A percentile compares a stretch with the other conserved stretches of the same genome.
phyloP scores from a whole-genome alignment of 164 flowering plant species.

The Hamamelis virginiana region DNA sequence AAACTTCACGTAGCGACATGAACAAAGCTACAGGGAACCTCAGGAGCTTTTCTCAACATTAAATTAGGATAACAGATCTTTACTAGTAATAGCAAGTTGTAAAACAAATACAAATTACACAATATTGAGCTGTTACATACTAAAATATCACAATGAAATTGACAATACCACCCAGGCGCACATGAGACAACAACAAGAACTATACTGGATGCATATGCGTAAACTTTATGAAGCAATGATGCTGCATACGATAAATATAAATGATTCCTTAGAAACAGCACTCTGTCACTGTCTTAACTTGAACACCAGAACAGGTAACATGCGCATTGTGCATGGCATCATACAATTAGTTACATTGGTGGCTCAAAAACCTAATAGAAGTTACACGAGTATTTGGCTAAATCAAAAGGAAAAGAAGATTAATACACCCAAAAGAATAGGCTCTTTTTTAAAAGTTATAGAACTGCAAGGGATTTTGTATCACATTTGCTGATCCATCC shows the following conservation, averaged over 20 bases:
- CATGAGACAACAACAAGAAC: background rate
- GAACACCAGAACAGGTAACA: background rate
- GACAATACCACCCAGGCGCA: background rate
- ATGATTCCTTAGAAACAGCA: background rate
- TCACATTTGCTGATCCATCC: too few relatives aligned
- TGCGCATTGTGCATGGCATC: background rate
- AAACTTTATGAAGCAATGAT: background rate
- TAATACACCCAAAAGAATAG: background rate
- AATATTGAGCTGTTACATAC: too few relatives aligned
- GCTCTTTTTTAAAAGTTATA: too few relatives aligned
- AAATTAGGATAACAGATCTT: too few relatives aligned
- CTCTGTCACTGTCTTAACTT: background rate
- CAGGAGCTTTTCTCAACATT: too few relatives aligned
- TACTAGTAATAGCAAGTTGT: too few relatives aligned
- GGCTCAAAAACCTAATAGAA: background rate
- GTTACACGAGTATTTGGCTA: background rate
- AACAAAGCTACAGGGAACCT: too few relatives aligned
- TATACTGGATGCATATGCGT: background rate
- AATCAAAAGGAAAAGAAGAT: background rate
- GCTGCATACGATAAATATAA: background rate
- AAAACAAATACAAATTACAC: too few relatives aligned
- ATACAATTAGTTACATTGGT: background rate
- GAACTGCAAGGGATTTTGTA: too few relatives aligned
- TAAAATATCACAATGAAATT: too few relatives aligned
- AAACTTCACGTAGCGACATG: too few relatives aligned